phyloP scores from a whole-genome alignment of 305 asterid species.

The Fraxinus sp. region DNA sequence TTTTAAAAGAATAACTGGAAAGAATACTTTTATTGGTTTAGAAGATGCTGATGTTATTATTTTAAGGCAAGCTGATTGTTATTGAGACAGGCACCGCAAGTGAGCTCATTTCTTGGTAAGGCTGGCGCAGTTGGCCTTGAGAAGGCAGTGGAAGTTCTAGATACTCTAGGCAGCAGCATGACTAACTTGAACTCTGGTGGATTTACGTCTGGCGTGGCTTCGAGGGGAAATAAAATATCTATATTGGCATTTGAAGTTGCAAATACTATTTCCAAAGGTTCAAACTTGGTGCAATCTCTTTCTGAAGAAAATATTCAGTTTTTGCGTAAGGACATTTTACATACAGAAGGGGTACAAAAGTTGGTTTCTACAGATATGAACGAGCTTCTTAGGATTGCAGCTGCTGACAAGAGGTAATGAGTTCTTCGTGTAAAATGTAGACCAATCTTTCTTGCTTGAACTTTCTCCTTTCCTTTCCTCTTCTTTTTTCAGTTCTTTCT shows the following conservation, averaged over 20 bases:
- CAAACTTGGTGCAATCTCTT: constrained; percentile 75
- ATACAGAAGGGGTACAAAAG: constrained; percentile 72
- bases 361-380: constrained; percentile 85
- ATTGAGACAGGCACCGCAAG: constrained; percentile 59
- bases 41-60: constrained; percentile 15
- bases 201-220: constrained; percentile 59
- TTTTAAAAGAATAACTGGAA: constrained; percentile 12
- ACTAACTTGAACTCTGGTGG: constrained; percentile 88
- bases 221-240: constrained; percentile 72
- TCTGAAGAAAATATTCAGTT: constrained; percentile 67
- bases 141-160: constrained; percentile 86
- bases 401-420: constrained; percentile 85
- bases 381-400: constrained; percentile 85
- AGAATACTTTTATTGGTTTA: neutral
- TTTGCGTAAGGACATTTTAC: constrained; percentile 74
- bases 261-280: constrained; percentile 86
- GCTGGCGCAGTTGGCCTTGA: constrained; percentile 84
- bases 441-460: neutral
- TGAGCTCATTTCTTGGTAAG: constrained; percentile 87
- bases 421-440: neutral
- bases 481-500: neutral
- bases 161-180: constrained; percentile 91
- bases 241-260: constrained; percentile 96
- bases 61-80: constrained; percentile 6
- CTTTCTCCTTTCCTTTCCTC: neutral